Evolutionary conservation across 164 flowering plant genomes (phyloP).

Genomic region (Houttuynia cordata): DNA sequence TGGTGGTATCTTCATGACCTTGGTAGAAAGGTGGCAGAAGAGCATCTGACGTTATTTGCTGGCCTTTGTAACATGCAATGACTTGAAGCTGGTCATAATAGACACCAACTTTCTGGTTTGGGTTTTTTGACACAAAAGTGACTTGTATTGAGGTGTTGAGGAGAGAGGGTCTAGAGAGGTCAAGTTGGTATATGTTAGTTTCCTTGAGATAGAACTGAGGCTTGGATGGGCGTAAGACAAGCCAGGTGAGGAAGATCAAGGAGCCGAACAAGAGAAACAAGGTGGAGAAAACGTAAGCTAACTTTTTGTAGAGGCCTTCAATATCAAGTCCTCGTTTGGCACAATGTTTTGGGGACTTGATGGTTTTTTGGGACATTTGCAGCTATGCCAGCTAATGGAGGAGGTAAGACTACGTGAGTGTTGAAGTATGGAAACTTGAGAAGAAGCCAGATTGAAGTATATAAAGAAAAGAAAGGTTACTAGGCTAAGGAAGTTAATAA

Average conservation of each 20-base stretch:
- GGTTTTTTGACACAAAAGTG: conserved; percentile 21
- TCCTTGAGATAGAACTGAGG: conserved; percentile 21
- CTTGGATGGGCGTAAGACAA: conserved; percentile 22
- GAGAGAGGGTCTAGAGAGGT: conserved; percentile 16
- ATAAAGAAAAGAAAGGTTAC: not conserved
- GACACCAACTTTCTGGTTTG: conserved; percentile 20
- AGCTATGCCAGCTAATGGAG: not conserved
- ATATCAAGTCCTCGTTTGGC: conserved; percentile 15
- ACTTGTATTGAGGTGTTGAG: conserved; percentile 25
- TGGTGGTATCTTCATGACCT: conserved; percentile 20
- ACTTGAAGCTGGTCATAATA: conserved; percentile 20
- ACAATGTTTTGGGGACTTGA: conserved; percentile 20
- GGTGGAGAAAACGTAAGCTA: conserved; percentile 12
- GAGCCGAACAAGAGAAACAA: conserved; percentile 10
- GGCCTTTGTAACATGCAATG: conserved; percentile 20
- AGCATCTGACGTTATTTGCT: conserved; percentile 16
- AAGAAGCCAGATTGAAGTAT: not conserved
- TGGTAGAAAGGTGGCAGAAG: conserved; percentile 25
- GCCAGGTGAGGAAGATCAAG: conserved; percentile 14
- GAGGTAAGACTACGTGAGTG: not conserved
- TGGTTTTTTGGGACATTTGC: conserved; percentile 15
- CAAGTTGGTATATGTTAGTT: conserved; percentile 19
- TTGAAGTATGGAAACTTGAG: not conserved
- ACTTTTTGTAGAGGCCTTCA: conserved; percentile 13
- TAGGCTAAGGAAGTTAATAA: not conserved